Conservation (phyloP, 1,284 basidiomycete genomes). For the Pseudomicrostroma phylloplanum region DNA sequence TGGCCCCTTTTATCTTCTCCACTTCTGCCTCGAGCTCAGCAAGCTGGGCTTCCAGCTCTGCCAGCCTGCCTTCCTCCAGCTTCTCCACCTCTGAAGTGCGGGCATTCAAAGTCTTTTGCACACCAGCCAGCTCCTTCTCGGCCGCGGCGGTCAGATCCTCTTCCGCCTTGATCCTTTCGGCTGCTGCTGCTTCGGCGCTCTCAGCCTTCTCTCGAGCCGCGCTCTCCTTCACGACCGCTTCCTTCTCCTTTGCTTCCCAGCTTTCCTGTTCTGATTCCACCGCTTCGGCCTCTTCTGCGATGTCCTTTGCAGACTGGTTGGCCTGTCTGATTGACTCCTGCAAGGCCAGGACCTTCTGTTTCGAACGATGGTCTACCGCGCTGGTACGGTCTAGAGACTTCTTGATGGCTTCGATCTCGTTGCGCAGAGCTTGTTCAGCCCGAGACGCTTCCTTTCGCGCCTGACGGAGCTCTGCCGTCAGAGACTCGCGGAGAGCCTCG, state of each 20-base stretch:
- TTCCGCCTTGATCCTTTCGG: conserved; percentile 23
- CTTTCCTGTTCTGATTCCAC: conserved; percentile 25
- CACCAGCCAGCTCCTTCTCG: conserved; percentile 22
- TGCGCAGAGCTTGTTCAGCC: conserved; percentile 27
- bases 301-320: conserved; percentile 27
- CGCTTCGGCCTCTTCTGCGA: conserved; percentile 29
- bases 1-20: background rate
- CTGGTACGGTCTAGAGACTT: conserved; percentile 32
- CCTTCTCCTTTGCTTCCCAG: conserved; percentile 27
- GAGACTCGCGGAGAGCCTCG: conserved; percentile 5
- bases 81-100: background rate
- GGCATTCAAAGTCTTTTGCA: background rate
- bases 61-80: background rate
- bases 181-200: conserved; percentile 21
- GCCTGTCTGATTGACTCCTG: conserved; percentile 42
- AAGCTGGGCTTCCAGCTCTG: background rate
- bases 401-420: conserved; percentile 41
- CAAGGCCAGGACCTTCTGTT: conserved; percentile 38
- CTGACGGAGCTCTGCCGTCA: conserved; percentile 27
- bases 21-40: background rate
- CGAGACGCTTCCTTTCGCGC: conserved; percentile 35
- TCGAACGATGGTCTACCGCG: conserved; percentile 32
- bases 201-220: conserved; percentile 20
- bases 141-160: conserved; percentile 22
- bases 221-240: conserved; percentile 19